A percentile compares a stretch with the other conserved stretches of the same genome.
Evolutionary conservation across 345 rosid species (phyloP).

Genomic region (Boechera retrofracta): DNA sequence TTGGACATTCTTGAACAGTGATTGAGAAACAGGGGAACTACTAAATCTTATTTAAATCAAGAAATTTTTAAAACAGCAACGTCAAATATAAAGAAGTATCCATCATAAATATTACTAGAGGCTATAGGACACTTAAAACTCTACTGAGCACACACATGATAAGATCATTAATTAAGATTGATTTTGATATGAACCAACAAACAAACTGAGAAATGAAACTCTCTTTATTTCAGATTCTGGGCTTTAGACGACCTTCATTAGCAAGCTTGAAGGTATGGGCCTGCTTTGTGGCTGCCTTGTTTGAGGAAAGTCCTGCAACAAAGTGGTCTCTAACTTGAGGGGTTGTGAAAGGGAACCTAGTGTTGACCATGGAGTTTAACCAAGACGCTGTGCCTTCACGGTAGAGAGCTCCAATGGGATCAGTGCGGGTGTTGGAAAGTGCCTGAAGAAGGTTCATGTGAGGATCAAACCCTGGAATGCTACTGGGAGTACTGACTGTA

Average conservation of each 20-base stretch:
- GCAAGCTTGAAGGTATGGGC: slow-evolving; percentile 87
- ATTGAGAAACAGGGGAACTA: slow-evolving; percentile 32
- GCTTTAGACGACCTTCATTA: slow-evolving; percentile 81
- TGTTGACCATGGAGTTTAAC: slow-evolving; percentile 80
- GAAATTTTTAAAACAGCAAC: slow-evolving; percentile 30
- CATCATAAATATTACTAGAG: slow-evolving; percentile 43
- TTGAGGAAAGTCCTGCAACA: slow-evolving; percentile 60
- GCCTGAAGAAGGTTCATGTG: slow-evolving; percentile 79
- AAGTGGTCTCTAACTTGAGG: slow-evolving; percentile 79
- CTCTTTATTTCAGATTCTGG: slow-evolving; percentile 47
- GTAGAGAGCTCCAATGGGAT: slow-evolving; percentile 75
- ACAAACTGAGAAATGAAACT: slow-evolving; percentile 27
- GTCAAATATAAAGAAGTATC: slow-evolving; percentile 34
- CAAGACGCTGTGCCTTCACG: slow-evolving; percentile 94
- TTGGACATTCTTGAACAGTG: slow-evolving; percentile 11
- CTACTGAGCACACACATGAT: slow-evolving; percentile 39
- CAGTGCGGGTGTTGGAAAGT: slow-evolving; percentile 70
- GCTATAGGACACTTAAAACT: slow-evolving; percentile 33
- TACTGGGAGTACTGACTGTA: slow-evolving; percentile 39
- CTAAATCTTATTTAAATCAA: slow-evolving; percentile 25
- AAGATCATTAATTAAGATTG: slow-evolving; percentile 41
- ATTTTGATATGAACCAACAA: slow-evolving; percentile 31
- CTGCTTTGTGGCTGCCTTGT: slow-evolving; percentile 75
- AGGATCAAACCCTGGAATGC: slow-evolving; percentile 63
- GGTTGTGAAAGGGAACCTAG: slow-evolving; percentile 71